Conservation (phyloP, 1,284 basidiomycete genomes). For the Retiboletus flavoniger region DNA sequence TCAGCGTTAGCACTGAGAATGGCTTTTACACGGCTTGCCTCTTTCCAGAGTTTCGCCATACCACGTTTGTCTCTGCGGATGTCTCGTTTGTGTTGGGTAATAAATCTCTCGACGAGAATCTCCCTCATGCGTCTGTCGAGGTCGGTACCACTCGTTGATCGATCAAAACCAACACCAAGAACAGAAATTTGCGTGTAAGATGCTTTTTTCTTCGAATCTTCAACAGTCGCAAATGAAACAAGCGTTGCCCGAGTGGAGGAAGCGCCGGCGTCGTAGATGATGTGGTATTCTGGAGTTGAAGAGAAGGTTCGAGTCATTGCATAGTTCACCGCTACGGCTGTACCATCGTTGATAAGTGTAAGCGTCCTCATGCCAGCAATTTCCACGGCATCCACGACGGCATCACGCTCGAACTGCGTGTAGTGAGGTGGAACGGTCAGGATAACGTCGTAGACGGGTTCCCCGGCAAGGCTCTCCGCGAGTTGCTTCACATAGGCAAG, state of each 20-base stretch:
- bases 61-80: constrained; percentile 77
- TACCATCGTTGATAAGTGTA: constrained; percentile 89
- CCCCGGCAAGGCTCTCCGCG: constrained; percentile 76
- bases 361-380: constrained; percentile 85
- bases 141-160: constrained; percentile 75
- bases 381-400: constrained; percentile 88
- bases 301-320: constrained; percentile 93
- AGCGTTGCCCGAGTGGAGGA: constrained; percentile 86
- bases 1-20: constrained; percentile 93
- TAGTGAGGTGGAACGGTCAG: constrained; percentile 87
- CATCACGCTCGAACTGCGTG: constrained; percentile 84
- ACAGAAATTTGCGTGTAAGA: constrained; percentile 75
- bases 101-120: constrained; percentile 76
- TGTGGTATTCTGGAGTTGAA: constrained; percentile 73
- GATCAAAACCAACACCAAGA: constrained; percentile 78
- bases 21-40: constrained; percentile 88
- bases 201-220: constrained; percentile 47
- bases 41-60: constrained; percentile 92
- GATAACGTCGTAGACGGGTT: constrained; percentile 78
- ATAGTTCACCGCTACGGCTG: constrained; percentile 91
- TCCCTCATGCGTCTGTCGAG: constrained; percentile 85
- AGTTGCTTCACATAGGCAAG: constrained; percentile 87
- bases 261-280: constrained; percentile 94
- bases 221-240: constrained; percentile 71
- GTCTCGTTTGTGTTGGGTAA: constrained; percentile 62